Conservation (phyloP, 176 grass and related monocot species). For the Carex cristatella region DNA sequence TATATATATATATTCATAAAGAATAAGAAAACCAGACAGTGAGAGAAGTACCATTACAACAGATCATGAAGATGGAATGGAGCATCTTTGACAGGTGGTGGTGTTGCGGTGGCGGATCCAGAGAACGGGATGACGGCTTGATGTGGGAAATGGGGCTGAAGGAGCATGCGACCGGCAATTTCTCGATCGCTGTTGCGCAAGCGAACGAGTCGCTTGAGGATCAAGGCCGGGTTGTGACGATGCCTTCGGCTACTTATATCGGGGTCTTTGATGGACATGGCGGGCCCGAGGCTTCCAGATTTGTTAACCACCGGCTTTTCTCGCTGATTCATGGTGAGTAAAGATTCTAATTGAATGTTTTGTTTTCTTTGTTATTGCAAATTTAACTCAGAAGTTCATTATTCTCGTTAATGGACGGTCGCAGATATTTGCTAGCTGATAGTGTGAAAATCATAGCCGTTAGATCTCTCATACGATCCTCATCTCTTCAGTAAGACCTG, state of each 20-base stretch:
- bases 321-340: conserved; percentile 11
- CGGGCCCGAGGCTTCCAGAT: conserved; percentile 19
- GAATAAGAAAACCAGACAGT: background rate
- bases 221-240: conserved; percentile 12
- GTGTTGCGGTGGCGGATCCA: background rate
- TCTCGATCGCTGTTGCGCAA: conserved; percentile 14
- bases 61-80: background rate
- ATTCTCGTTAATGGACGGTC: background rate
- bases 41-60: background rate
- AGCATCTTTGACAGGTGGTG: background rate
- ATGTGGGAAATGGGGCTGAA: conserved; percentile 26
- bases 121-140: background rate
- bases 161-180: conserved; percentile 8
- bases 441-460: background rate
- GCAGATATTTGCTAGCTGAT: background rate
- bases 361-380: background rate
- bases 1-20: background rate
- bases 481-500: background rate
- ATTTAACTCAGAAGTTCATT: background rate
- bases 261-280: conserved; percentile 23
- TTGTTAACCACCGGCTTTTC: conserved; percentile 21
- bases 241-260: conserved; percentile 19
- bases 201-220: conserved; percentile 22
- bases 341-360: background rate
- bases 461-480: background rate